These are phyloP conservation scores for Salix purpurea DNA, from an alignment of 345 rosid genomes.

Conservation along the genomic window DNA sequence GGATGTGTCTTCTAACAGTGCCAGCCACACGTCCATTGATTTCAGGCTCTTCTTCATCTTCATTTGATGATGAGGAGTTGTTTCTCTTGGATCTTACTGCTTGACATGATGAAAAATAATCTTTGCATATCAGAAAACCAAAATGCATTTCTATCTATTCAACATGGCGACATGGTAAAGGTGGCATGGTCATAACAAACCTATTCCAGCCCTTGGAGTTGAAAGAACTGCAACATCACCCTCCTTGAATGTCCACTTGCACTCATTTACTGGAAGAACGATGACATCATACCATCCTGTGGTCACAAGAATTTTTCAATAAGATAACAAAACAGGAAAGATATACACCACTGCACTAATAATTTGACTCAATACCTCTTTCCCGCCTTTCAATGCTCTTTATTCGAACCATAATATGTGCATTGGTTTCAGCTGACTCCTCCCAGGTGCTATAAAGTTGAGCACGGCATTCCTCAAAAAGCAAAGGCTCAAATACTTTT, in stretches of 20 bases:
- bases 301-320: constrained; percentile 19
- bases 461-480: constrained; percentile 99
- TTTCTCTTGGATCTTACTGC: constrained; percentile 58
- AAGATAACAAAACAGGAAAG: constrained; percentile 17
- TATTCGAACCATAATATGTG: constrained; percentile 66
- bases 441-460: constrained; percentile 96
- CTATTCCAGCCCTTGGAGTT: constrained; percentile 73
- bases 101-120: constrained; percentile 10
- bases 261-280: constrained; percentile 65
- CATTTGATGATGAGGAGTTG: constrained; percentile 25
- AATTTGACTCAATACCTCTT: constrained; percentile 60
- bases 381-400: constrained; percentile 87
- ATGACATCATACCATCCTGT: constrained; percentile 96
- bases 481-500: constrained; percentile 94
- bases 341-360: not conserved
- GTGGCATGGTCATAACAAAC: constrained; percentile 27
- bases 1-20: constrained; percentile 83
- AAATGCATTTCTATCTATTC: not conserved
- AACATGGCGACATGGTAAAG: not conserved
- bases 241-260: constrained; percentile 95
- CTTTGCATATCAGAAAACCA: not conserved
- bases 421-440: constrained; percentile 72
- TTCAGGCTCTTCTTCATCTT: constrained; percentile 66
- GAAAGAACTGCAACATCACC: constrained; percentile 98
- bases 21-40: constrained; percentile 83